Percentiles rank a stretch among this genome's conserved stretches.
These are phyloP conservation scores for Sphaerulina musiva DNA, from an alignment of 2,329 filamentous ascomycete genomes.

Conservation along the genomic window DNA sequence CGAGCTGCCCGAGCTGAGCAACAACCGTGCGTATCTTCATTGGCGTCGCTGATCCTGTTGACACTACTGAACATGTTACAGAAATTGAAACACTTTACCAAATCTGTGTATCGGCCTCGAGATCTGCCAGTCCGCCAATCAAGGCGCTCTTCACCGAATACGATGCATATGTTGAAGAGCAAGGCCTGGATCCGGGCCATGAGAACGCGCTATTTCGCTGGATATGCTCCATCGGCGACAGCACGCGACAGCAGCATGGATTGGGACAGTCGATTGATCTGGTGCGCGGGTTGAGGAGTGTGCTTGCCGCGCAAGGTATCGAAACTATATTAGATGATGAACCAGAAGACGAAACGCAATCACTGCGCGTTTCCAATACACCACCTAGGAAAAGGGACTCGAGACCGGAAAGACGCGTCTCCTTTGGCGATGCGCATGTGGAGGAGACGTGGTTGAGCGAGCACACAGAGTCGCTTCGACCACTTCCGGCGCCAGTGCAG, in stretches of 20 bases:
- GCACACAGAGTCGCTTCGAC: slow-evolving; percentile 18
- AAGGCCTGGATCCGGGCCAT: slow-evolving; percentile 64
- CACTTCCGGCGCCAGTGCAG: slow-evolving; percentile 1
- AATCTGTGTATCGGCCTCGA: slow-evolving; percentile 66
- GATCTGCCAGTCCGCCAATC: slow-evolving; percentile 60
- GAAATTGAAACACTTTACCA: slow-evolving; percentile 74
- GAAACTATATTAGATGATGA: slow-evolving; percentile 24
- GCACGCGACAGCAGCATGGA: slow-evolving; percentile 22
- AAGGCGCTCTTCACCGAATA: slow-evolving; percentile 77
- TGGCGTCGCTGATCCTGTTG: too few species aligned
- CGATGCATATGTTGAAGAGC: slow-evolving; percentile 63
- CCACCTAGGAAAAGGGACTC: slow-evolving; percentile 9
- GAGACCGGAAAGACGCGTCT: slow-evolving; percentile 44
- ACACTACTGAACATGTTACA: slow-evolving; percentile 33
- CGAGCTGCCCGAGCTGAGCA: slow-evolving; percentile 37
- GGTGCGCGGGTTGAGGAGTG: slow-evolving; percentile 24
- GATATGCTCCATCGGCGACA: slow-evolving; percentile 68
- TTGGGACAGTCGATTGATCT: slow-evolving; percentile 20
- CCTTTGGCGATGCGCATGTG: slow-evolving; percentile 51
- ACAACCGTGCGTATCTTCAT: slow-evolving; percentile 33
- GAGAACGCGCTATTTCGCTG: slow-evolving; percentile 72
- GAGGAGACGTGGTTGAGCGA: slow-evolving; percentile 45
- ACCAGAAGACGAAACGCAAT: slow-evolving; percentile 33
- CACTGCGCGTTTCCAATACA: slow-evolving; percentile 8
- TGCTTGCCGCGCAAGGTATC: slow-evolving; percentile 26